A percentile compares a stretch with the other conserved stretches of the same genome.
These are phyloP conservation scores for Hericium coralloides DNA, from an alignment of 768 basidiomycete genomes.

Conservation along the genomic window DNA sequence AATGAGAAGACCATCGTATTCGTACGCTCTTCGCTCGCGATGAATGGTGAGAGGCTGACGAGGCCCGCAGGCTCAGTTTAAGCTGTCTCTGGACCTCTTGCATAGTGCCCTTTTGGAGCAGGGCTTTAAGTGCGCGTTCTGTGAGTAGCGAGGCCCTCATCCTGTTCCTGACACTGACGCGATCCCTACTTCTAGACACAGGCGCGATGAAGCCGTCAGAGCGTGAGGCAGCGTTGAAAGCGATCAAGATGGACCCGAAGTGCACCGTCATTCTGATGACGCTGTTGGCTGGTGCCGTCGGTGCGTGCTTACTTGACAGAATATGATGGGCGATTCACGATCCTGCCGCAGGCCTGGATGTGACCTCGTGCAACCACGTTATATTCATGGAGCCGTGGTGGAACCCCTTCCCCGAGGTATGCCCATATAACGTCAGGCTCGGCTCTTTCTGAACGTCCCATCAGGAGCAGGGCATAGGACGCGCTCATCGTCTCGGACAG, in stretches of 20 bases:
- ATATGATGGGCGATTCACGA: background rate
- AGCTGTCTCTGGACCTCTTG: background rate
- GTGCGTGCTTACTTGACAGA: background rate
- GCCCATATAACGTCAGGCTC: background rate
- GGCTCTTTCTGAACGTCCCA: background rate
- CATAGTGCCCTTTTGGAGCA: background rate
- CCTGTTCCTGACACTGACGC: background rate
- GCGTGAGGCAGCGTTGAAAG: background rate
- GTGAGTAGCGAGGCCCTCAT: background rate
- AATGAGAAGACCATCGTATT: constrained; percentile 6
- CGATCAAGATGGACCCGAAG: background rate
- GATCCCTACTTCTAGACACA: background rate
- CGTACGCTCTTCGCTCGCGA: background rate
- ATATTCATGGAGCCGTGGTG: constrained; percentile 13
- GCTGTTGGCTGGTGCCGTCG: constrained; percentile 2
- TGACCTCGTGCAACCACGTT: constrained; percentile 10
- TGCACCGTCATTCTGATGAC: constrained; percentile 9
- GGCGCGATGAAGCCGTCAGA: background rate
- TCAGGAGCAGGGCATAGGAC: constrained; percentile 21
- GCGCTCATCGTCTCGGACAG: constrained; percentile 26
- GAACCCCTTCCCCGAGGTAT: constrained; percentile 12
- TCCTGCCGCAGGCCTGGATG: constrained; percentile 5
- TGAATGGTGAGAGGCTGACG: background rate
- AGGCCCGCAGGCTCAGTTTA: background rate
- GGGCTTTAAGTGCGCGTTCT: background rate